Evolutionary conservation across 306 rosid genomes (phyloP), one percentile per base, ranked within the genome.

Genomic region (Prunus davidiana): DNA sequence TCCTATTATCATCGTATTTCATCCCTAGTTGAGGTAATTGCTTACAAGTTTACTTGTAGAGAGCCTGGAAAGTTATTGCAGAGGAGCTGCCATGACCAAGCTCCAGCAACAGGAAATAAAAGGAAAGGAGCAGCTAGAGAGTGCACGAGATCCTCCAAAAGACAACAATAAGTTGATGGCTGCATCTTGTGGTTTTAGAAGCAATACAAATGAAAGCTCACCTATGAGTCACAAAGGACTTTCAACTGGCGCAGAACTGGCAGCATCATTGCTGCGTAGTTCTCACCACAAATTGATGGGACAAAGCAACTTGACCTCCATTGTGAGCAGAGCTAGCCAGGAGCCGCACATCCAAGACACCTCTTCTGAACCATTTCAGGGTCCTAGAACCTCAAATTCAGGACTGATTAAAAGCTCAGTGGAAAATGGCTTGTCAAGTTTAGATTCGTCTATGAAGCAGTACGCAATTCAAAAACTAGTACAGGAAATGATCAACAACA

Each of bases 401-500:
- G 43, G 43, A 38, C 43, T 38, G 43, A 38, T 38, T 38, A 38
- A 38, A 38, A 38, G 43, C 71, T 75, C 64, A 5, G 65, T 11
- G 22, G 79, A 45, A 27, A 46, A 69, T 51, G 76, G 72, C 52
- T 13, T 43, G 54, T 62, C 28, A 56, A 65, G 63, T 65, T 56
- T 69, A 56, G 62, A 71, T 55, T 54, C 64, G 20, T 71, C 64
- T 20, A 24, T 50, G 20, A 61, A 51, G 60, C 76, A 73, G 20
- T 6, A 32, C 8, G 12, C 69, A 8, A 61, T 82, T 64, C 61
- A 73, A 32, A 77, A 78, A 64, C 30, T 74, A 2, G 25, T 68
- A 27, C 79, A 68, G 80, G 86, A 78, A 62, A 49, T 78, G 63
- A 46, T 81, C 55, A 71, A 76, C 65, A 54, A 45, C 65, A 54